Conservation (phyloP, 257 asterid species). For the Cordia subcordata region DNA sequence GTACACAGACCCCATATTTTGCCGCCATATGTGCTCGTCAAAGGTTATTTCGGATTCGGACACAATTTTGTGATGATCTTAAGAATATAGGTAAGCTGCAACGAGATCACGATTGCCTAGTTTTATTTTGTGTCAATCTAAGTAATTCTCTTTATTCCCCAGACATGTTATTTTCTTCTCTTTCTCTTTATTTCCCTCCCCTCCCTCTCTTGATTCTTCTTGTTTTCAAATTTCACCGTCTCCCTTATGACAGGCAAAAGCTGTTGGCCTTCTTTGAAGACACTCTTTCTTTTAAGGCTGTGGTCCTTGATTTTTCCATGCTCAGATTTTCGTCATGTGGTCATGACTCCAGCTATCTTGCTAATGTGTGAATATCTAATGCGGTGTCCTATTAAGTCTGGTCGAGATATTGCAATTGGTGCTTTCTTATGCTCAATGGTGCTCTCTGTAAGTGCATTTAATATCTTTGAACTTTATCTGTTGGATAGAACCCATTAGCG, state of each 20-base stretch:
- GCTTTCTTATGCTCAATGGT: constrained; percentile 90
- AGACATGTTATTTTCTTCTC: constrained; percentile 6
- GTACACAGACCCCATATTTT: constrained; percentile 89
- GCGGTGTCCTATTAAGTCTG: constrained; percentile 69
- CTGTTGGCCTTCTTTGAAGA: constrained; percentile 90
- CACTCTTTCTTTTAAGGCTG: constrained; percentile 68
- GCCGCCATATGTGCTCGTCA: constrained; percentile 98
- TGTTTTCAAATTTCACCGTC: not conserved
- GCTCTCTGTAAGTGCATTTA: constrained; percentile 63
- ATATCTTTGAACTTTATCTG: not conserved
- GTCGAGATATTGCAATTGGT: constrained; percentile 71
- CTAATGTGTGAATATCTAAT: constrained; percentile 85
- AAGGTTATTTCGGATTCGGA: constrained; percentile 58
- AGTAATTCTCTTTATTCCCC: not conserved
- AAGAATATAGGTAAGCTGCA: constrained; percentile 56
- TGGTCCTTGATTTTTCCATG: constrained; percentile 97
- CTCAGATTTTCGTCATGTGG: constrained; percentile 93
- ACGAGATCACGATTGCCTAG: not conserved
- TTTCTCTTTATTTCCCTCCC: not conserved
- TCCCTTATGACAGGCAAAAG: constrained; percentile 50
- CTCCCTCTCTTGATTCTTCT: not conserved
- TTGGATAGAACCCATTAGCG: not conserved
- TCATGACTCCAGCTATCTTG: constrained; percentile 77
- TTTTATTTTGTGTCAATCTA: not conserved
- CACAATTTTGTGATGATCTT: constrained; percentile 59